Evolutionary conservation across 106 monocot species (phyloP).

Genomic region (Agapanthus africanus): DNA sequence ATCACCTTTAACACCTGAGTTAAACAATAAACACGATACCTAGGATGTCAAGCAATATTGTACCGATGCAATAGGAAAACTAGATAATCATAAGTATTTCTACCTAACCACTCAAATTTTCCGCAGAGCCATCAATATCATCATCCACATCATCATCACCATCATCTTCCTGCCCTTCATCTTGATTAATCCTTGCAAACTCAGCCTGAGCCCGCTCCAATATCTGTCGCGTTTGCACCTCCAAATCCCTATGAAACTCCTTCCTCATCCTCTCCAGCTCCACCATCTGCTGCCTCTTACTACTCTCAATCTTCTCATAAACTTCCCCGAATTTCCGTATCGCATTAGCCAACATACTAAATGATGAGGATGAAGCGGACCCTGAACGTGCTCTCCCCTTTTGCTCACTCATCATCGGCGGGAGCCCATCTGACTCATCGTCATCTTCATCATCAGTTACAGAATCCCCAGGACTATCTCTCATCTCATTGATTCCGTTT

Average conservation of each 20-base stretch:
- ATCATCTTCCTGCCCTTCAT: conserved; percentile 38
- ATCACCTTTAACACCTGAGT: too few species aligned
- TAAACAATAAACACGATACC: too few species aligned
- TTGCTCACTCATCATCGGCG: conserved; percentile 19
- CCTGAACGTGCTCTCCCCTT: conserved; percentile 12
- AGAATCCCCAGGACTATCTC: conserved; percentile 54
- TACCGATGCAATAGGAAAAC: too few species aligned
- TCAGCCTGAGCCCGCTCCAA: conserved; percentile 72
- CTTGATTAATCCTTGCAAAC: conserved; percentile 54
- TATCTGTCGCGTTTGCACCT: conserved; percentile 70
- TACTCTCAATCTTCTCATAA: conserved; percentile 79
- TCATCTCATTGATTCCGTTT: conserved; percentile 40
- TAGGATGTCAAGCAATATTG: too few species aligned
- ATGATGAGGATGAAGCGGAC: conserved; percentile 28
- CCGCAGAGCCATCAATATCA: conserved; percentile 35
- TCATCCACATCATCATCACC: conserved; percentile 29
- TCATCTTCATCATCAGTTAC: conserved; percentile 33
- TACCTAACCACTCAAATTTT: too few species aligned
- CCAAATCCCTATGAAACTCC: conserved; percentile 80
- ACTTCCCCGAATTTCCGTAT: conserved; percentile 74
- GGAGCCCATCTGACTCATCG: conserved; percentile 54
- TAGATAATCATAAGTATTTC: too few species aligned
- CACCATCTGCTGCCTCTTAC: conserved; percentile 62
- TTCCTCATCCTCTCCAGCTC: conserved; percentile 85
- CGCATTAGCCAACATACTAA: conserved; percentile 57